Conservation (phyloP, 306 rosid species). For the Lotus japonicus region DNA sequence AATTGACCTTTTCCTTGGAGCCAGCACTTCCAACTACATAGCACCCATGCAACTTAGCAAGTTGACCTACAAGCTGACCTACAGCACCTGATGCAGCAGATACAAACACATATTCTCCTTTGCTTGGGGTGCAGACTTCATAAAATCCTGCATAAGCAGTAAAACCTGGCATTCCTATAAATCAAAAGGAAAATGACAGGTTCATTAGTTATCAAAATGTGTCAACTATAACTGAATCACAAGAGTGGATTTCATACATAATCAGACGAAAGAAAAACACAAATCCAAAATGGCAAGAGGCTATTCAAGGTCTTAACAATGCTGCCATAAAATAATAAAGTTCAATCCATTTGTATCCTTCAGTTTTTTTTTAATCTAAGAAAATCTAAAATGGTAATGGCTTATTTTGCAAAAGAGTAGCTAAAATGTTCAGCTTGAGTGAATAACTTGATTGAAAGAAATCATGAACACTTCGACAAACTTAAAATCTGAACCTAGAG, state of each 20-base stretch:
- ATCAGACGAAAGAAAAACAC: not conserved
- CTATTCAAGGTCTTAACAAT: not conserved
- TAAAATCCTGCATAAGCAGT: conserved; percentile 50
- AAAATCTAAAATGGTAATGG: not conserved
- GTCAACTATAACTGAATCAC: not conserved
- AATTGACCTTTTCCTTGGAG: conserved; percentile 35
- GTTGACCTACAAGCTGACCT: conserved; percentile 56
- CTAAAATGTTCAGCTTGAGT: not conserved
- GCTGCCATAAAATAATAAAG: not conserved
- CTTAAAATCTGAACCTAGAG: not conserved
- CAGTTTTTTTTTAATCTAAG: not conserved
- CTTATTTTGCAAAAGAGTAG: too few species aligned
- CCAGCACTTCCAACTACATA: conserved; percentile 67
- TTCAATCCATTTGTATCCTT: not conserved
- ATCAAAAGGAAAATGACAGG: not conserved
- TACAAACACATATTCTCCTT: conserved; percentile 45
- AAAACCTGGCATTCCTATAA: conserved; percentile 53
- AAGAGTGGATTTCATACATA: not conserved
- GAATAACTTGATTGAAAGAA: not conserved
- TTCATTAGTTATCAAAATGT: not conserved
- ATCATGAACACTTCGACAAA: not conserved
- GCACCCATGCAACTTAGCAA: conserved; percentile 53
- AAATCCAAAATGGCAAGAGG: not conserved
- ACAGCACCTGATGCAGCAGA: conserved; percentile 60
- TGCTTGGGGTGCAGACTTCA: conserved; percentile 35